These are phyloP conservation scores for Takashimella koratensis DNA, from an alignment of 1,284 basidiomycete species.

Conservation along the genomic window DNA sequence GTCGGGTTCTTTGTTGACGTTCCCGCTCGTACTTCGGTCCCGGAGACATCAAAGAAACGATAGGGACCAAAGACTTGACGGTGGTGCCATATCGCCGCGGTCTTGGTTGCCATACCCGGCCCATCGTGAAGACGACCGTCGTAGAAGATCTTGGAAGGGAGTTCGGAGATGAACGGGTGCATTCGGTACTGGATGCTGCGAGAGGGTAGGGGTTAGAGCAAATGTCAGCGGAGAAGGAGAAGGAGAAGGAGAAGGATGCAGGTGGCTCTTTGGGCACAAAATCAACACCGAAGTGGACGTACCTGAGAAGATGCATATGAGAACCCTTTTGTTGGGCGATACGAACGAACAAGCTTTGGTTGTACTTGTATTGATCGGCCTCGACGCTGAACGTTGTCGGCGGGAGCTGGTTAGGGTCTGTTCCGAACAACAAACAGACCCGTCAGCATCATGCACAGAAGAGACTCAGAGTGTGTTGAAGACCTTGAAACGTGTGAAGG, in stretches of 20 bases:
- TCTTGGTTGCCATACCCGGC: conserved; percentile 80
- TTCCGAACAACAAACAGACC: no score
- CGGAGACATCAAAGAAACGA: conserved; percentile 76
- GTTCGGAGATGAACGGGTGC: conserved; percentile 90
- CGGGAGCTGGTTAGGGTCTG: conserved; percentile 94
- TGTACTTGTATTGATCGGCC: conserved; percentile 76
- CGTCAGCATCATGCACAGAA: no score
- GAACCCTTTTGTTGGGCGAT: conserved; percentile 74
- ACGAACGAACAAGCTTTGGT: conserved; percentile 89
- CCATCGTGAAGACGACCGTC: conserved; percentile 77
- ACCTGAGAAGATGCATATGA: conserved; percentile 88
- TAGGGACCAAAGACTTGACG: conserved; percentile 79
- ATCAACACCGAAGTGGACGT: conserved; percentile 16
- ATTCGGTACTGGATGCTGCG: conserved; percentile 92
- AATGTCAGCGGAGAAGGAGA: not conserved
- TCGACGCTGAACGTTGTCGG: conserved; percentile 91
- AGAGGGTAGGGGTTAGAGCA: not conserved
- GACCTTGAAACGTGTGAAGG: no score
- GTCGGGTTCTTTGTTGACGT: conserved; percentile 75
- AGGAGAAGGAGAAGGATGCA: not conserved
- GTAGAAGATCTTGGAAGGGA: conserved; percentile 91
- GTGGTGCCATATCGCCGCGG: conserved; percentile 79
- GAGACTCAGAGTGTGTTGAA: no score
- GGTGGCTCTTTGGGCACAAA: not conserved
- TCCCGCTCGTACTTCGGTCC: conserved; percentile 50